Evolutionary conservation across 2,329 filamentous ascomycete species (phyloP).

Genomic region (Cercospora nicotianae): DNA sequence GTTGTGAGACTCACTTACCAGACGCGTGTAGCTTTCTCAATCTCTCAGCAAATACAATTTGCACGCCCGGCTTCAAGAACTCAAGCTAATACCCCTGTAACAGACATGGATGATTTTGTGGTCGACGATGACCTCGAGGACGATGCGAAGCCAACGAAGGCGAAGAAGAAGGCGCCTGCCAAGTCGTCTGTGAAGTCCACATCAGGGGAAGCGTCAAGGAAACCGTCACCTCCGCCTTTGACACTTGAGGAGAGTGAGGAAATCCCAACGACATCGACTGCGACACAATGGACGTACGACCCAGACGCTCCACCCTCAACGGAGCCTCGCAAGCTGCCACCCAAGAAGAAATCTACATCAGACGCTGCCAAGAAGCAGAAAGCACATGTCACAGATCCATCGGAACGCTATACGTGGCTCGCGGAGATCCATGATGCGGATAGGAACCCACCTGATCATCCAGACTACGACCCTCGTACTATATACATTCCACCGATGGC

Average conservation of each 20-base stretch:
- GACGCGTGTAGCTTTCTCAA: constrained; percentile 21
- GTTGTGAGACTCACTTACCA: constrained; percentile 24
- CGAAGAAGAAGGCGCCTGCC: constrained; percentile 47
- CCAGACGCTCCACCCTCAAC: constrained; percentile 58
- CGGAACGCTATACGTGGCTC: constrained; percentile 86
- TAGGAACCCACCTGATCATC: constrained; percentile 71
- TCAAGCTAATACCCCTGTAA: constrained; percentile 20
- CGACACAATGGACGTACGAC: constrained; percentile 78
- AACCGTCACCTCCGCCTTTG: constrained; percentile 49
- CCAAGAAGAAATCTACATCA: constrained; percentile 36
- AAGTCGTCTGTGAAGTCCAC: constrained; percentile 50
- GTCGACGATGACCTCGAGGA: constrained; percentile 84
- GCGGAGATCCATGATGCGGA: constrained; percentile 84
- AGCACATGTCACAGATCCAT: constrained; percentile 77
- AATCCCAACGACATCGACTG: constrained; percentile 64
- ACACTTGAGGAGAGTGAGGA: constrained; percentile 51
- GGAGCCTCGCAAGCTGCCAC: constrained; percentile 46
- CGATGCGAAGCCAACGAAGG: constrained; percentile 64
- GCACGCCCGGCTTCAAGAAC: neutral
- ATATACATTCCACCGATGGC: constrained; percentile 84
- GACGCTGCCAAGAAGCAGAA: constrained; percentile 54
- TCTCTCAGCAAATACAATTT: constrained; percentile 12
- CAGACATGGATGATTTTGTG: constrained; percentile 82
- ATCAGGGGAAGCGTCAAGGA: constrained; percentile 36
- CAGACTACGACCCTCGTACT: constrained; percentile 87